Base-by-base conservation (phyloP, 192 early-diverging fungal genomes). In the Backusella tarrabulga region DNA sequence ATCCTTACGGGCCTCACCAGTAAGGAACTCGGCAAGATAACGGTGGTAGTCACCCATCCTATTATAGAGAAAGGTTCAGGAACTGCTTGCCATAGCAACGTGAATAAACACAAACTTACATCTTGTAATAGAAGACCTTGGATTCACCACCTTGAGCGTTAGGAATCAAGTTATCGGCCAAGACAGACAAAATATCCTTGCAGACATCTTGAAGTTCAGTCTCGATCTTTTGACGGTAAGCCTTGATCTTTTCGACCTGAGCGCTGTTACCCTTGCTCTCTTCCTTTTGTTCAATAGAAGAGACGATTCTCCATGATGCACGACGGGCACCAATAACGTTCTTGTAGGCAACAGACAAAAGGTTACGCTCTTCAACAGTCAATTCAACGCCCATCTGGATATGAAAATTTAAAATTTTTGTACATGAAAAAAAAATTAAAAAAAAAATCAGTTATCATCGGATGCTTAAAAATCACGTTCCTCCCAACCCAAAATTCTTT, bases 51-150 rank as follows among this genome's bases (percentile, higher is more conserved):
- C 97, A 73, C 97, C 98, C 94, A 97, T 97, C 93, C 93, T 94
- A 83, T 76, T 77, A 60, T 54, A 46, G 35, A 73, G 34, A 32
- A 8, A 60, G 29, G 46, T 52, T 91, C 85, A 69, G 86, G 29
- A 88, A 87, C 36, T 76, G 29, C 6, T 72, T 40, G 2, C 21
- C 6, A 73, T 63, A 26, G 71, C 63, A 54, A 79, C 73, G 60
- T 36, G 68, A 81, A 68, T 21, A 7, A 60, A 77, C 26, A 60
- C 40, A 67, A 26, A 66, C 89, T 81, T 82, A 93, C 98, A 99
- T 98, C 92, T 99, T 99, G 92, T 94, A 97, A 91, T 98, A 99
- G 90, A 99, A 99, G 83, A 99, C 96, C 90, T 96, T 97, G 82
- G 98, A 98, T 90, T 99, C 98, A 80, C 95, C 93, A 86, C 94